Evolutionary conservation across 495 filamentous ascomycete species (phyloP).

Genomic region (Neurospora sp.): DNA sequence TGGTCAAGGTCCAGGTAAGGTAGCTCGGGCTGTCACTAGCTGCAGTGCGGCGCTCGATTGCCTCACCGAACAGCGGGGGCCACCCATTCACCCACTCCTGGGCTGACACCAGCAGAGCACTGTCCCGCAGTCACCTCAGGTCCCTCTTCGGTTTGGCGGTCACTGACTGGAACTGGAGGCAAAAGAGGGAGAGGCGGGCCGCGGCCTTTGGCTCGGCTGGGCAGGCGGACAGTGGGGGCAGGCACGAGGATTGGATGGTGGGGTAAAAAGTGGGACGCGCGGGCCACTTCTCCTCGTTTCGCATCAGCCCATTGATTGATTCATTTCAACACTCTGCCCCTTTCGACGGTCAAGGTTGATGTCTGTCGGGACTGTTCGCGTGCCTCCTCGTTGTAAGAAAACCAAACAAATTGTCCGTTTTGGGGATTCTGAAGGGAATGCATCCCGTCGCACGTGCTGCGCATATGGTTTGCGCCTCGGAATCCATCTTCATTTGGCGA

Average conservation of each 20-base stretch:
- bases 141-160: neutral
- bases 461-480: neutral
- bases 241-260: neutral
- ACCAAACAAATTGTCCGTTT: neutral
- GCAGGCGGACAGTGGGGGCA: neutral
- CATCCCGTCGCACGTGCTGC: neutral
- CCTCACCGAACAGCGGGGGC: neutral
- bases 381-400: neutral
- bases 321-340: neutral
- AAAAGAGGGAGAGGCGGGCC: neutral
- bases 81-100: neutral
- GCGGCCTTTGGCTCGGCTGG: neutral
- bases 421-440: neutral
- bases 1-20: neutral
- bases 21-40: neutral
- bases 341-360: neutral
- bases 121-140: neutral
- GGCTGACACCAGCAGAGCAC: neutral
- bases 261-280: neutral
- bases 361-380: neutral
- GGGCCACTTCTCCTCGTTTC: neutral
- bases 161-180: neutral
- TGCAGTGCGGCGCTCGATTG: neutral
- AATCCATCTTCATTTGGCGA: neutral
- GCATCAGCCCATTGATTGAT: neutral